Base-by-base conservation (phyloP, 1,139 yeast species). In the Ashbya aceris region DNA sequence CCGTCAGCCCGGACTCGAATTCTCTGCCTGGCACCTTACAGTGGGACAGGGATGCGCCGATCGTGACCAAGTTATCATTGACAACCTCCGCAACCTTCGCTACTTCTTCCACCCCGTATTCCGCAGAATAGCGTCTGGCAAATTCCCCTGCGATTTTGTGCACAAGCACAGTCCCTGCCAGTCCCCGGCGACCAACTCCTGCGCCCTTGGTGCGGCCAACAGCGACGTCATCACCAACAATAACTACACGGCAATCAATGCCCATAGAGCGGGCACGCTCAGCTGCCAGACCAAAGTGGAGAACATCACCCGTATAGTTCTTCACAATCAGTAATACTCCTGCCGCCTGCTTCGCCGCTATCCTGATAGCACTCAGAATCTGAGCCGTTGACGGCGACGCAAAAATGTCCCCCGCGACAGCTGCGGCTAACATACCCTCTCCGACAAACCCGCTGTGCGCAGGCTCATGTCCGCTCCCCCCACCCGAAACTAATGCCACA, bases 401-500 rank as follows among this genome's bases (percentile, higher is more conserved):
- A 67, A 89, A 89, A 13, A 85, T 73, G 35, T 83, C 77, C 29
- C 97, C 96, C 42, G 86, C 77, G 7, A 87, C 95, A 2, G 95
- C 96, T 31, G 83, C 95, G 54, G 83, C 86, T 35, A 89, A 64
- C 55, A 83, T 67, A 41, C 91, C 91, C 26, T 74, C 71, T 5
- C 96, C 96, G 10, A 89, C 91, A 58, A 77, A 87, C 0, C 96
- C 96, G 4, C 84, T 91, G 58, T 87, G 96, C 7, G 89, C 71
- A 27, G 96, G 96, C 63, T 89, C 96, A 60, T 89, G 97, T 31
- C 97, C 97, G 8, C 91, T 79, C 27, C 97, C 97, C 43, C 97
- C 97, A 44, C 96, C 96, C 37, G 95, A 79, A 26, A 89, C 67
- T 41, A 89, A 55, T 3, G 86, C 74, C 37, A 87, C 81, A 54